A percentile compares a stretch with the other conserved stretches of the same genome.
Evolutionary conservation across 2,329 filamentous ascomycete species (phyloP).

Genomic region (Ophiostoma montium): DNA sequence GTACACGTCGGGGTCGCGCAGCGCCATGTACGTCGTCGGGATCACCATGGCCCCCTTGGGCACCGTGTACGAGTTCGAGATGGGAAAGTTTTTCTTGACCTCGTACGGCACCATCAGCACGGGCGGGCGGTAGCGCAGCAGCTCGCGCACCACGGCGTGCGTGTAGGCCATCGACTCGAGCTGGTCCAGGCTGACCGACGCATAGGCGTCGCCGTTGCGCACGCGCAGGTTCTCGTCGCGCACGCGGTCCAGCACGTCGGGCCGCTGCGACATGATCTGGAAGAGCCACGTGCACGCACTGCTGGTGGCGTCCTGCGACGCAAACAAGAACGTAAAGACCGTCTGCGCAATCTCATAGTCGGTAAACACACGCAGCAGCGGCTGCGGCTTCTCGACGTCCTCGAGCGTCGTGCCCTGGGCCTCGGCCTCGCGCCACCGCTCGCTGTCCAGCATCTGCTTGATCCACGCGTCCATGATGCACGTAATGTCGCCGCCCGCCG

Average conservation of each 20-base stretch:
- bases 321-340: conserved; percentile 91
- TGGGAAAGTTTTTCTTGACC: conserved; percentile 88
- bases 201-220: conserved; percentile 60
- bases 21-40: conserved; percentile 76
- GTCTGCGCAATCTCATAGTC: conserved; percentile 90
- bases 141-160: conserved; percentile 79
- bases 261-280: conserved; percentile 84
- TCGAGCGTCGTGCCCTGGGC: conserved; percentile 63
- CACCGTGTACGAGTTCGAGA: conserved; percentile 77
- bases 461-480: conserved; percentile 98
- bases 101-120: conserved; percentile 95
- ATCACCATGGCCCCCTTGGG: conserved; percentile 94
- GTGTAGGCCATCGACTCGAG: conserved; percentile 85
- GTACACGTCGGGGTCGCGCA: conserved; percentile 88
- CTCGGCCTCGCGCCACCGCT: conserved; percentile 65
- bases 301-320: conserved; percentile 92
- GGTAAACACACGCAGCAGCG: conserved; percentile 71
- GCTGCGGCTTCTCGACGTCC: conserved; percentile 63
- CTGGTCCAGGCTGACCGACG: conserved; percentile 64
- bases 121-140: conserved; percentile 84
- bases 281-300: conserved; percentile 91
- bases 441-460: conserved; percentile 72
- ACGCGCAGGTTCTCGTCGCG: conserved; percentile 77
- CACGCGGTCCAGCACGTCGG: conserved; percentile 80
- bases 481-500: conserved; percentile 67